These are phyloP conservation scores for Melaleuca quinquenervia DNA, from an alignment of 345 rosid genomes.

Conservation along the genomic window DNA sequence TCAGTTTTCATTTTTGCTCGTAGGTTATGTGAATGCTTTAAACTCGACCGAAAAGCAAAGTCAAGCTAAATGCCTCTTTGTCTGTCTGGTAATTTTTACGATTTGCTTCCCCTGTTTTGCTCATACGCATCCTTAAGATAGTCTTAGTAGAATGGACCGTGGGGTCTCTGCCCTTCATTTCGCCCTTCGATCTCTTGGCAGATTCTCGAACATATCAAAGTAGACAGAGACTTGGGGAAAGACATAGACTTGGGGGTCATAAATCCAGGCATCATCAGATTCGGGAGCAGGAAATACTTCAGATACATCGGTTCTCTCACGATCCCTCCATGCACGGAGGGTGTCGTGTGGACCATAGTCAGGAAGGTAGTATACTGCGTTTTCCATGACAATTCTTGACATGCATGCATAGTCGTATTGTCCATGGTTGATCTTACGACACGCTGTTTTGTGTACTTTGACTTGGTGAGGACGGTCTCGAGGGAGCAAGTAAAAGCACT, in stretches of 20 bases:
- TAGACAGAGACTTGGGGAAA: background rate
- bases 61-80: background rate
- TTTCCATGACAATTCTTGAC: background rate
- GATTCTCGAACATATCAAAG: conserved; percentile 29
- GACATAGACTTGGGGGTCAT: conserved; percentile 19
- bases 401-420: background rate
- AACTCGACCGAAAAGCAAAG: background rate
- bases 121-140: background rate
- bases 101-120: background rate
- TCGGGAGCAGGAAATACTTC: conserved; percentile 41
- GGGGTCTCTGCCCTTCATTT: background rate
- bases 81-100: background rate
- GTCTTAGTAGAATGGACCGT: background rate
- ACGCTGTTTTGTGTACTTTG: background rate
- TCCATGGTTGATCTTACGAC: background rate
- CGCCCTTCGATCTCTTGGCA: background rate
- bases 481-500: conserved; percentile 43
- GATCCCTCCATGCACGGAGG: conserved; percentile 68
- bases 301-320: conserved; percentile 71
- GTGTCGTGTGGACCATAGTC: conserved; percentile 56
- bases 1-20: background rate
- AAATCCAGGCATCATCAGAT: conserved; percentile 37
- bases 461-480: conserved; percentile 56
- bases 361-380: conserved; percentile 17
- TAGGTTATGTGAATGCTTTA: background rate